Base-by-base conservation (phyloP, 305 asterid species). In the Rubia peregrina region DNA sequence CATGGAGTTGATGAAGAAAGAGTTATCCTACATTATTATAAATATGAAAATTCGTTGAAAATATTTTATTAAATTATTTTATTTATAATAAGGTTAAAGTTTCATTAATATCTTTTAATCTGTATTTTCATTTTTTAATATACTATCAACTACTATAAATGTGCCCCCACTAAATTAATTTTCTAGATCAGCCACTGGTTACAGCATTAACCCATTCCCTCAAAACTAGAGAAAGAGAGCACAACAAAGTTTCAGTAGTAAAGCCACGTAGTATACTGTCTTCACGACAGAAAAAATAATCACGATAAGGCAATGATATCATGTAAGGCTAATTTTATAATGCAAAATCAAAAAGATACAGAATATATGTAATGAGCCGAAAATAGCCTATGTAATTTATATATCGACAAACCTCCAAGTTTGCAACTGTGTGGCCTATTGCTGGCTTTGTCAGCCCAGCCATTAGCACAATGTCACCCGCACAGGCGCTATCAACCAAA, bases 401-500 rank as follows among this genome's bases (percentile, higher is more conserved):
- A 7, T 26, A 60, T 19, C 56, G n/a, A 71, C 71, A 63, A 80
- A 91, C 99, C 99, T 87, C 95, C 73, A 79, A 87, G 81, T 72
- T 87, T 51, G 98, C 90, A 75, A 94, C 85, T 61, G 99, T 94
- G 86, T 94, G 97, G 61, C 99, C 99, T 79, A 94, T 94, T 59
- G 95, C 90, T 59, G 97, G 98, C 76, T 74, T 82, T 21, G 82
- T 69, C 80, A 94, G 79, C 76, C 99, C 99, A 77, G 99, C 99
- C 96, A 94, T 80, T 65, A 96, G 90, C 55, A 94, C 85, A 81
- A 94, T 94, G 80, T 91, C 98, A 75, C 99, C 99, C 78, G 98
- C 99, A 75, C 99, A 95, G 69, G 97, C 98, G 80, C 85, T 81
- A 72, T 94, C 99, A 75, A 94, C 84, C 70, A 89, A 75, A 75